A percentile compares a stretch with the other conserved stretches of the same genome.
Conservation (phyloP, 169 alveolate genomes). For the Cryptosporidium xiaoi region DNA sequence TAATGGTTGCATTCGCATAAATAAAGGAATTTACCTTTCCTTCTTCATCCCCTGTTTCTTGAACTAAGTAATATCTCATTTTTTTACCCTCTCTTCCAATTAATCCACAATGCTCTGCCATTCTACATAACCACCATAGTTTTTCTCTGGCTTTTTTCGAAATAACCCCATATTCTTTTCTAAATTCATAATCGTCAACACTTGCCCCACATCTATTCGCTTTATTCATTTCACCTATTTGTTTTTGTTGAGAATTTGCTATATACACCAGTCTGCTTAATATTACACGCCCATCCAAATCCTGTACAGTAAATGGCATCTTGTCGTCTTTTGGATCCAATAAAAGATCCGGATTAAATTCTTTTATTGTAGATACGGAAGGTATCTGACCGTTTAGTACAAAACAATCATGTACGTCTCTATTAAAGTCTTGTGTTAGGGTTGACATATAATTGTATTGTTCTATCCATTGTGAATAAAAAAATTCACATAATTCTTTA, state of each 20-base stretch:
- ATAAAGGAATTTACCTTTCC: background rate
- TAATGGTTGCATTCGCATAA: constrained; percentile 30
- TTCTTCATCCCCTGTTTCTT: constrained; percentile 1
- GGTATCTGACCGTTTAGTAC: constrained; percentile 15
- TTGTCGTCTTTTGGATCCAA: constrained; percentile 46
- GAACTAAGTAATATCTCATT: constrained; percentile 5
- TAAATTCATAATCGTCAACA: background rate
- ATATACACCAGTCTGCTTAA: constrained; percentile 19
- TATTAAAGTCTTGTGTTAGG: constrained; percentile 27
- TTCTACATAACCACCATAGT: constrained; percentile 68
- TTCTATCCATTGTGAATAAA: constrained; percentile 67
- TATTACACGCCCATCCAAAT: constrained; percentile 41
- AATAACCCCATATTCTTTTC: constrained; percentile 37
- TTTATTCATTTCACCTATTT: constrained; percentile 30
- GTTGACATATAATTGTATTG: constrained; percentile 14
- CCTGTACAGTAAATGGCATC: constrained; percentile 43
- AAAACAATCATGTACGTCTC: constrained; percentile 28
- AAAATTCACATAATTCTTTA: constrained; percentile 49
- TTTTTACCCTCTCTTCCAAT: constrained; percentile 15
- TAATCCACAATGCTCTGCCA: constrained; percentile 62
- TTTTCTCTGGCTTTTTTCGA: constrained; percentile 49
- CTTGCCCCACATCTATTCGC: background rate
- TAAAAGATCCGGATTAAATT: background rate
- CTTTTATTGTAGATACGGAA: constrained; percentile 5
- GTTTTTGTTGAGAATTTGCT: constrained; percentile 55